Conservation (phyloP, 1,284 basidiomycete species). For the Cryptococcus sp. region DNA sequence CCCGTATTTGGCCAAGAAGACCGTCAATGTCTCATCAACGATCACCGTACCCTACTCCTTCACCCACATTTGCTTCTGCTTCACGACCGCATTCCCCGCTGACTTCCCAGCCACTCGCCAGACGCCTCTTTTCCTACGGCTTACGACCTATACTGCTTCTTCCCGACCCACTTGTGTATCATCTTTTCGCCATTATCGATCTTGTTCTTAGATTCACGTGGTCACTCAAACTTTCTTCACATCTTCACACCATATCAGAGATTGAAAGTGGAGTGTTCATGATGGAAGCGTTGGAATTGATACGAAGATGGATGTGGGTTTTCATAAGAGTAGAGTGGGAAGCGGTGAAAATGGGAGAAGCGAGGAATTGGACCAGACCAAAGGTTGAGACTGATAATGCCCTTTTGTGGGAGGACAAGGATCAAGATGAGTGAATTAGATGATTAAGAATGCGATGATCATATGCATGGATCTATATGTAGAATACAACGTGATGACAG, state of each 20-base stretch:
- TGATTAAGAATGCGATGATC: not conserved
- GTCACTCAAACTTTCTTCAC: constrained; percentile 84
- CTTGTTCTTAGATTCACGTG: constrained; percentile 89
- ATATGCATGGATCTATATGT: too few relatives aligned
- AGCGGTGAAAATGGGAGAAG: constrained; percentile 58
- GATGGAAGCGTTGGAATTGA: constrained; percentile 83
- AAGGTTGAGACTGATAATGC: not conserved
- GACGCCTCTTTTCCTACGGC: constrained; percentile 58
- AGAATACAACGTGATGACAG: too few relatives aligned
- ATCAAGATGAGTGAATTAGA: not conserved
- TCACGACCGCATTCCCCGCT: not conserved
- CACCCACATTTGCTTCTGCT: constrained; percentile 8
- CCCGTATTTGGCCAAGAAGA: not conserved
- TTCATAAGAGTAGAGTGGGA: constrained; percentile 97
- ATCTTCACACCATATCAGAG: constrained; percentile 77
- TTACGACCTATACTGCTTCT: constrained; percentile 67
- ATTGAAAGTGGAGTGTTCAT: constrained; percentile 80
- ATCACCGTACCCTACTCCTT: constrained; percentile 38
- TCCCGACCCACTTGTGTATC: constrained; percentile 74
- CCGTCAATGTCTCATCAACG: constrained; percentile 27
- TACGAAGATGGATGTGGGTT: constrained; percentile 93
- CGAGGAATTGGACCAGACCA: constrained; percentile 15
- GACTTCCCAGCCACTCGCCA: constrained; percentile 10
- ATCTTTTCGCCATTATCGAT: constrained; percentile 76
- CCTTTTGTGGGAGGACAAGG: constrained; percentile 1